A percentile compares a stretch with the other conserved stretches of the same genome.
phyloP scores from a whole-genome alignment of 140 eudicot species.

The Oenanthe javanica region DNA sequence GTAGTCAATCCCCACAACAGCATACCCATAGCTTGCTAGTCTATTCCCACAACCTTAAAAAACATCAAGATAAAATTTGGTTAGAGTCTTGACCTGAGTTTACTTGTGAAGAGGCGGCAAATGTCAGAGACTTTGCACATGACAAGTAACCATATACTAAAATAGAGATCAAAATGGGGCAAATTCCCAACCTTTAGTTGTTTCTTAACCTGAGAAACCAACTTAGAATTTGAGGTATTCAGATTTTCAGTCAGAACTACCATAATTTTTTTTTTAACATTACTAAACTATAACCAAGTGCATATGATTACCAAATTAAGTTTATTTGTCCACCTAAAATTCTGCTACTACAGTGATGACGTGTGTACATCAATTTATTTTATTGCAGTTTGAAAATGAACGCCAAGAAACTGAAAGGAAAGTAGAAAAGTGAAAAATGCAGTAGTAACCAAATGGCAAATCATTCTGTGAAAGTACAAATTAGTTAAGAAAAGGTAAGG shows the following conservation, averaged over 20 bases:
- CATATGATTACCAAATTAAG: not conserved
- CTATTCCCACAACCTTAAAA: conserved; percentile 60
- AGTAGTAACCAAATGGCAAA: not conserved
- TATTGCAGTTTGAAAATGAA: not conserved
- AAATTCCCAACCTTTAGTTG: not conserved
- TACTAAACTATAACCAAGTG: not conserved
- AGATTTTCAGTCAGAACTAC: not conserved
- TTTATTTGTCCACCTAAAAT: not conserved
- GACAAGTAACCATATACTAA: not conserved
- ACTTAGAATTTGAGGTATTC: not conserved
- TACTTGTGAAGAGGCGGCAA: not conserved
- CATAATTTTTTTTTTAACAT: not conserved
- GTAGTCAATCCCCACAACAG: conserved; percentile 87
- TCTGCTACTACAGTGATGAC: not conserved
- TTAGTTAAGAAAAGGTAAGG: not conserved
- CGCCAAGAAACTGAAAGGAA: not conserved
- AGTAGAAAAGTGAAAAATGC: not conserved
- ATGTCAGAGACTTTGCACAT: not conserved
- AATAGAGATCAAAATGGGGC: not conserved
- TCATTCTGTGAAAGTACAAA: not conserved
- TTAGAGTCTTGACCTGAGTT: not conserved
- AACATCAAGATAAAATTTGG: not conserved
- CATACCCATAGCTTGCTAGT: conserved; percentile 75
- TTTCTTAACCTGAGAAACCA: conserved; percentile 28
- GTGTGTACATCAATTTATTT: not conserved